These are phyloP conservation scores for Massariosphaeria phaeospora DNA, from an alignment of 495 filamentous ascomycete genomes.

Conservation along the genomic window DNA sequence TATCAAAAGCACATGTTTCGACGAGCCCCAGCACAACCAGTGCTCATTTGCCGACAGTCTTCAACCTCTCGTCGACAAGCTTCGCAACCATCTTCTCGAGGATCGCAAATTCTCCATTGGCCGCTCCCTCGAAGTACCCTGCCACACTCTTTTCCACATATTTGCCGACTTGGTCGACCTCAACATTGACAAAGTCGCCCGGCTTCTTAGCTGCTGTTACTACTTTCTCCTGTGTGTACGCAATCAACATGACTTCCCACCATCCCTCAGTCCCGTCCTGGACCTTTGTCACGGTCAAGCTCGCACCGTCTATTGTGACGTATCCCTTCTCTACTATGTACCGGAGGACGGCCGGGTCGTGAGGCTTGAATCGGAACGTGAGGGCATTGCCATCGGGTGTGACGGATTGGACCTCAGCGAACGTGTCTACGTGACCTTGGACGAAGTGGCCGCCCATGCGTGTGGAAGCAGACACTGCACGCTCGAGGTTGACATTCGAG, in stretches of 20 bases:
- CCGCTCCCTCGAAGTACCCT: constrained; percentile 56
- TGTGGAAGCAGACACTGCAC: constrained; percentile 79
- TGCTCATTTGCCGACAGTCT: constrained; percentile 15
- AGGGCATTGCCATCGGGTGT: constrained; percentile 81
- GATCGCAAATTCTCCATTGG: constrained; percentile 55
- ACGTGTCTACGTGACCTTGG: constrained; percentile 92
- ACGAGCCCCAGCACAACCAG: background rate
- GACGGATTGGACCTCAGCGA: constrained; percentile 63
- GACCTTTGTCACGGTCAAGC: constrained; percentile 84
- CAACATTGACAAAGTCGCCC: constrained; percentile 90
- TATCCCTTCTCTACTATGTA: constrained; percentile 98
- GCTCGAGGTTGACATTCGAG: constrained; percentile 80
- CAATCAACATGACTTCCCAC: constrained; percentile 98
- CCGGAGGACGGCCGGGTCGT: constrained; percentile 58
- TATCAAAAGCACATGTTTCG: background rate
- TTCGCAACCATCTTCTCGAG: constrained; percentile 79
- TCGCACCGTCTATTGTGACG: constrained; percentile 92
- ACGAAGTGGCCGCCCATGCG: constrained; percentile 87
- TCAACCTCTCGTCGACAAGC: constrained; percentile 68
- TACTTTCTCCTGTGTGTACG: constrained; percentile 94
- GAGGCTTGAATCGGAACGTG: constrained; percentile 74
- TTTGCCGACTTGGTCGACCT: constrained; percentile 98
- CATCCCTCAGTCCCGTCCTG: constrained; percentile 57
- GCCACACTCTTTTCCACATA: constrained; percentile 93
- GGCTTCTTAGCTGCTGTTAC: constrained; percentile 73